Percentiles rank a stretch among this genome's conserved stretches.
These are phyloP conservation scores for Lepiota subincarnata DNA, from an alignment of 768 basidiomycete genomes.

Conservation along the genomic window DNA sequence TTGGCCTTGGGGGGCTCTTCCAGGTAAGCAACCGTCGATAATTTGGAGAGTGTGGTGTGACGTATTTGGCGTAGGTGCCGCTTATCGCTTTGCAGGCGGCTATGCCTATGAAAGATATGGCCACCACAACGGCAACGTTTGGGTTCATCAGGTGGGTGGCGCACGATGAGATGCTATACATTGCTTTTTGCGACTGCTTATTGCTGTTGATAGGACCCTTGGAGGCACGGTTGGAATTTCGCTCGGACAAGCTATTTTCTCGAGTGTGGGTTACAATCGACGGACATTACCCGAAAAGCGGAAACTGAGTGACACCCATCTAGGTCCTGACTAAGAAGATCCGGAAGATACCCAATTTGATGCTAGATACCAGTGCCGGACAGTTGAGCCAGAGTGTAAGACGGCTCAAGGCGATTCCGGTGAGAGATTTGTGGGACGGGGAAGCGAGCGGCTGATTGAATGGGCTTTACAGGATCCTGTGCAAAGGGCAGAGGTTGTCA, in stretches of 20 bases:
- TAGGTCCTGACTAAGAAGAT: slow-evolving; percentile 37
- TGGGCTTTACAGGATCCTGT: slow-evolving; percentile 39
- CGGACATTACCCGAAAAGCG: slow-evolving; percentile 2
- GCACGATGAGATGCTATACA: background rate
- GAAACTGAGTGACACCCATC: background rate
- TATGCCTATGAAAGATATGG: slow-evolving; percentile 87
- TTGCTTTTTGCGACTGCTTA: slow-evolving; percentile 1
- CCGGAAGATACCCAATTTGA: slow-evolving; percentile 28
- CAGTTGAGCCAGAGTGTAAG: slow-evolving; percentile 44
- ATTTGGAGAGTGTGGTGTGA: background rate
- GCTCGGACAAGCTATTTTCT: slow-evolving; percentile 66
- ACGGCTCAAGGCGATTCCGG: slow-evolving; percentile 40
- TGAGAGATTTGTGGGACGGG: slow-evolving; percentile 20
- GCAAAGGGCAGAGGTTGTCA: slow-evolving; percentile 44
- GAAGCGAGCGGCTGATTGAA: background rate
- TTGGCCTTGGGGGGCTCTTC: slow-evolving; percentile 66
- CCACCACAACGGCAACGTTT: slow-evolving; percentile 70
- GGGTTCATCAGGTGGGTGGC: slow-evolving; percentile 59
- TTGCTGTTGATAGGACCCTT: slow-evolving; percentile 41
- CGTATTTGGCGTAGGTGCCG: slow-evolving; percentile 40
- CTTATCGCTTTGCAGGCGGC: slow-evolving; percentile 77
- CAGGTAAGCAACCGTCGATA: slow-evolving; percentile 31
- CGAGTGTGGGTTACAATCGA: slow-evolving; percentile 39
- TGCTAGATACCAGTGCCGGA: slow-evolving; percentile 34
- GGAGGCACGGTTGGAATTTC: slow-evolving; percentile 79